Percentiles rank a stretch among this genome's conserved stretches.
These are phyloP conservation scores for Kluyveromyces nonfermentans DNA, from an alignment of 805 yeast species.

Conservation along the genomic window DNA sequence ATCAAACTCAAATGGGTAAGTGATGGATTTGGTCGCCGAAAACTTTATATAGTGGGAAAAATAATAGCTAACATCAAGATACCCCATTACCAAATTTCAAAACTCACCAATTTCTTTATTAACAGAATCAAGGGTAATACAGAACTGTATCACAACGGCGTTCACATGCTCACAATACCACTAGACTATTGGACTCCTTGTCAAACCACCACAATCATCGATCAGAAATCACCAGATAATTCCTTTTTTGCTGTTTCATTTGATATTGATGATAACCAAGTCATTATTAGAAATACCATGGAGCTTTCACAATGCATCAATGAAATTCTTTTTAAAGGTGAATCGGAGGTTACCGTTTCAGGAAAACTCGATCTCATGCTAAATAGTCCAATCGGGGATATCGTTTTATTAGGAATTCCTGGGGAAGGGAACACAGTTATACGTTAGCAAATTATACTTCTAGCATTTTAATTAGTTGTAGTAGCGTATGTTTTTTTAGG, in stretches of 20 bases:
- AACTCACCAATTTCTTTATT: constrained; percentile 23
- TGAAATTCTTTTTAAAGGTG: constrained; percentile 34
- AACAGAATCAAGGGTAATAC: constrained; percentile 35
- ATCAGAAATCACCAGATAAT: constrained; percentile 11
- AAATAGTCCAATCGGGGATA: constrained; percentile 19
- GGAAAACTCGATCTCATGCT: constrained; percentile 19
- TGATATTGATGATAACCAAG: constrained; percentile 33
- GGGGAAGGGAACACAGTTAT: constrained; percentile 22
- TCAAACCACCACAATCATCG: constrained; percentile 27
- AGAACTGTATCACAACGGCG: constrained; percentile 31
- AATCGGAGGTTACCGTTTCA: constrained; percentile 22
- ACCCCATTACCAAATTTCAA: constrained; percentile 24
- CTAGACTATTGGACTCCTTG: constrained; percentile 39
- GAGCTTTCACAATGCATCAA: constrained; percentile 37
- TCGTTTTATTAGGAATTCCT: constrained; percentile 19
- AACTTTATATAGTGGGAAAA: constrained; percentile 33
- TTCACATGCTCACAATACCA: constrained; percentile 36
- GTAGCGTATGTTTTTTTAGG: neutral
- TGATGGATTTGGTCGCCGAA: constrained; percentile 21
- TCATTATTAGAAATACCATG: constrained; percentile 33
- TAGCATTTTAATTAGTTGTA: neutral
- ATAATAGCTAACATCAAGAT: constrained; percentile 26
- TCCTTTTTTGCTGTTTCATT: constrained; percentile 31
- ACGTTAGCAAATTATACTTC: constrained; percentile 2
- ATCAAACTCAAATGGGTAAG: constrained; percentile 29